Evolutionary conservation across 805 yeast genomes (phyloP).

Genomic region (Candida chauliodis): DNA sequence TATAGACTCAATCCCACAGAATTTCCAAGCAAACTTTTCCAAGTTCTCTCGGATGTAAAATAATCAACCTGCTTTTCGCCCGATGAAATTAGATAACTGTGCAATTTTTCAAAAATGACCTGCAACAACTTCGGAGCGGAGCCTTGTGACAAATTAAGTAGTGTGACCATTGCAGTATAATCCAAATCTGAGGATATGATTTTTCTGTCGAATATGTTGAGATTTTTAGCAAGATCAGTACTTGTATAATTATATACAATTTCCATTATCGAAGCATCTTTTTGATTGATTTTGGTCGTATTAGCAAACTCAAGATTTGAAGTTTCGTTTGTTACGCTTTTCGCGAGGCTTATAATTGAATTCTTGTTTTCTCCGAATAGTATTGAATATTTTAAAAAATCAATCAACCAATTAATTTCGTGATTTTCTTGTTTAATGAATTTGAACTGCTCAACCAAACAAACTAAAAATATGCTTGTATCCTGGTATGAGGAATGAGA

Average conservation of each 20-base stretch:
- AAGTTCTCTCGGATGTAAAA: constrained; percentile 8
- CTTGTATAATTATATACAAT: constrained; percentile 28
- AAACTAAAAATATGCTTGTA: constrained; percentile 31
- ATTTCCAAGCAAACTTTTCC: constrained; percentile 5
- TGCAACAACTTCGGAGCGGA: not conserved
- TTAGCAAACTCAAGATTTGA: constrained; percentile 1
- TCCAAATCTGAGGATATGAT: constrained; percentile 47
- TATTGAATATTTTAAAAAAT: constrained; percentile 44
- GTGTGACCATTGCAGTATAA: constrained; percentile 38
- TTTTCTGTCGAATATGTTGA: constrained; percentile 17
- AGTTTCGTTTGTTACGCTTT: not conserved
- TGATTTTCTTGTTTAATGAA: constrained; percentile 37
- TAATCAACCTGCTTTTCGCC: constrained; percentile 2
- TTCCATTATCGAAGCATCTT: constrained; percentile 19
- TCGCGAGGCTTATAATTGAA: constrained; percentile 16
- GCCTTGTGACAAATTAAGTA: constrained; percentile 16
- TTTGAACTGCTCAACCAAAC: constrained; percentile 62
- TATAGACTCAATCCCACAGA: constrained; percentile 1
- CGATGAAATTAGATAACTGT: constrained; percentile 5
- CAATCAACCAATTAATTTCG: constrained; percentile 44
- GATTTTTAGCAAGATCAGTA: constrained; percentile 3
- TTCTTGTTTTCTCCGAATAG: constrained; percentile 58
- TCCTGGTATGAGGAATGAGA: constrained; percentile 28
- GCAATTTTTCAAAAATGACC: constrained; percentile 7
- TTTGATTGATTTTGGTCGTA: constrained; percentile 3